Percentiles rank a stretch among this genome's conserved stretches.
phyloP scores from a whole-genome alignment of 2,329 filamentous ascomycete species.

The Huntiella omanensis region DNA sequence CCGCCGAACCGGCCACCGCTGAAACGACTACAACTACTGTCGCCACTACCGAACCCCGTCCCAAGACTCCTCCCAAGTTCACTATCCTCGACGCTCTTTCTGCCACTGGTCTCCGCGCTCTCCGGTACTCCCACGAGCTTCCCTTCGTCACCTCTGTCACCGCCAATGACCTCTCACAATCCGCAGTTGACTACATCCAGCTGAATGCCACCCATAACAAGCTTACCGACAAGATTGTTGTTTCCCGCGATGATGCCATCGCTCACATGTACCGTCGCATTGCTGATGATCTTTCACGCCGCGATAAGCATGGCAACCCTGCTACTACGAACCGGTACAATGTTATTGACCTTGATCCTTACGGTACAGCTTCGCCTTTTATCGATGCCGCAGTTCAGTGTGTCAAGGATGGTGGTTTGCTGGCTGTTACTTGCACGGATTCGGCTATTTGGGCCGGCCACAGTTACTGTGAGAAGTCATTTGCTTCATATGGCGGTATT shows the following conservation, averaged over 20 bases:
- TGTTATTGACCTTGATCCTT: constrained; percentile 91
- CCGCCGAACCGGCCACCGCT: constrained; percentile 72
- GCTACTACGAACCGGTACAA: constrained; percentile 46
- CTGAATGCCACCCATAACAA: constrained; percentile 73
- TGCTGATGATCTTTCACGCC: constrained; percentile 29
- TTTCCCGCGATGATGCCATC: constrained; percentile 66
- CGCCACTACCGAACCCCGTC: constrained; percentile 24
- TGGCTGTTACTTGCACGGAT: constrained; percentile 94
- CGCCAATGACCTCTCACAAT: constrained; percentile 71
- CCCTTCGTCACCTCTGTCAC: constrained; percentile 67
- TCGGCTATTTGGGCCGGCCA: constrained; percentile 88
- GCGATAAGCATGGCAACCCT: constrained; percentile 22
- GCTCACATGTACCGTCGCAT: constrained; percentile 73
- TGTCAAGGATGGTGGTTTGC: constrained; percentile 61
- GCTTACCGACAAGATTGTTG: constrained; percentile 48
- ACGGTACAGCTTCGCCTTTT: constrained; percentile 83
- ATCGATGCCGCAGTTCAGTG: constrained; percentile 79
- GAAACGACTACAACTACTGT: constrained; percentile 84
- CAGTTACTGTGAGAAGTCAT: constrained; percentile 87
- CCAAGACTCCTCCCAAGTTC: constrained; percentile 30
- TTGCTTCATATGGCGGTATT: constrained; percentile 77
- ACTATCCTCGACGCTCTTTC: constrained; percentile 90
- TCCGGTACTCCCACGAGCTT: constrained; percentile 83
- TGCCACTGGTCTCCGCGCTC: constrained; percentile 73
- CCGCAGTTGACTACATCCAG: constrained; percentile 63